These are phyloP conservation scores for Globisporangium apiculatum DNA, from an alignment of 352 stramenopile species.

Conservation along the genomic window DNA sequence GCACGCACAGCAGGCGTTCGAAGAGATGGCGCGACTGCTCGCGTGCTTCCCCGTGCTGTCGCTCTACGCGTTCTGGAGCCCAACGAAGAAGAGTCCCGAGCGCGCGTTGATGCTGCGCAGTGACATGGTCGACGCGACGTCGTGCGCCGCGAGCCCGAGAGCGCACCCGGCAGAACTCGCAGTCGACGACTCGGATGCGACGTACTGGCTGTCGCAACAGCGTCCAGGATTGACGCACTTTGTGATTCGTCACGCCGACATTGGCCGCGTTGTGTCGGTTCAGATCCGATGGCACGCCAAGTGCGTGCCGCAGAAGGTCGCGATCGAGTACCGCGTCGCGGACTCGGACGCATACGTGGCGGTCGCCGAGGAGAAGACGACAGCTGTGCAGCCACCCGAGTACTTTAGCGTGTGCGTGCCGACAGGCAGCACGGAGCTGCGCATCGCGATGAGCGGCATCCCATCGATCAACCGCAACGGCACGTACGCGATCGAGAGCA, in stretches of 20 bases:
- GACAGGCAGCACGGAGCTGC: constrained; percentile 30
- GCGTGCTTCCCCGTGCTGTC: constrained; percentile 67
- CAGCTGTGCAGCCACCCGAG: constrained; percentile 17
- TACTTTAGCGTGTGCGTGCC: constrained; percentile 40
- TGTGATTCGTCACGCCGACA: constrained; percentile 26
- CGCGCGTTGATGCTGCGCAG: constrained; percentile 33
- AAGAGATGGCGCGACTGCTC: constrained; percentile 76
- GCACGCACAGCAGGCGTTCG: constrained; percentile 49
- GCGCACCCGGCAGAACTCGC: constrained; percentile 38
- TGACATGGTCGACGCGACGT: constrained; percentile 50
- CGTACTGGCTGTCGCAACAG: constrained; percentile 73
- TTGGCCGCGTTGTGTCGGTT: constrained; percentile 52
- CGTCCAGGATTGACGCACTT: constrained; percentile 51
- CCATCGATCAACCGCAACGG: constrained; percentile 56
- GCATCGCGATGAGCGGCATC: constrained; percentile 60
- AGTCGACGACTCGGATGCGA: constrained; percentile 43
- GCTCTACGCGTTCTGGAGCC: constrained; percentile 83
- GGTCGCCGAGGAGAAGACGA: constrained; percentile 24
- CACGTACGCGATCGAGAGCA: constrained; percentile 58
- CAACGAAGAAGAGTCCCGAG: constrained; percentile 55
- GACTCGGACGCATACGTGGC: constrained; percentile 32
- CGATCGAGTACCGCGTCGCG: constrained; percentile 40
- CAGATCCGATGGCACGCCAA: constrained; percentile 68
- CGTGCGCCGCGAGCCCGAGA: constrained; percentile 36
- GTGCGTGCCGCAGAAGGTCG: constrained; percentile 43